A percentile compares a stretch with the other conserved stretches of the same genome.
Evolutionary conservation across 2,329 filamentous ascomycete genomes (phyloP).

Genomic region (Epichloe baconii): DNA sequence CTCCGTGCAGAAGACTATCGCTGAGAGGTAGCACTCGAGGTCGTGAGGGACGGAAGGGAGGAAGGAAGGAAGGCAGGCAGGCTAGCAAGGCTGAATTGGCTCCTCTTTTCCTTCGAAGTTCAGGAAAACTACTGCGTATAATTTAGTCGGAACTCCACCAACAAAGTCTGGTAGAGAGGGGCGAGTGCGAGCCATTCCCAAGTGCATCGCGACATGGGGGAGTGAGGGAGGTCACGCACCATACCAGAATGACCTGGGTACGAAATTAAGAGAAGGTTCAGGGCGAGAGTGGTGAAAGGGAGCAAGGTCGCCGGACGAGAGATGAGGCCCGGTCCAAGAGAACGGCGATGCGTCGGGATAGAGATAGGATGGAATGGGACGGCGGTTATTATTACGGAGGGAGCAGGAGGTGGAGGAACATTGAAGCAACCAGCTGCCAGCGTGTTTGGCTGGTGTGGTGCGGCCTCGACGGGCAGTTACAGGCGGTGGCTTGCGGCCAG

Average conservation of each 20-base stretch:
- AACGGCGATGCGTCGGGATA: background rate
- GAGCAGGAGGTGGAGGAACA: background rate
- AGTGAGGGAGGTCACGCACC: background rate
- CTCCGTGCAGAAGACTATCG: background rate
- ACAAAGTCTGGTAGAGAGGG: background rate
- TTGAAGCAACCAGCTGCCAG: too few relatives aligned
- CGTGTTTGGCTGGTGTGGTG: too few relatives aligned
- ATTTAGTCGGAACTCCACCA: background rate
- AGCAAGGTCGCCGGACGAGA: background rate
- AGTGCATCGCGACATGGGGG: background rate
- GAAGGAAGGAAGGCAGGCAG: background rate
- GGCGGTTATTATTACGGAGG: background rate
- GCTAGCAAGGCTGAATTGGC: background rate
- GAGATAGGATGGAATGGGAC: background rate
- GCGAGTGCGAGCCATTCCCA: background rate
- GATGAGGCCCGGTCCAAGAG: background rate
- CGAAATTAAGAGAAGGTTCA: background rate
- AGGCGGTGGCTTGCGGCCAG: too few relatives aligned
- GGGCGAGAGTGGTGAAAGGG: background rate
- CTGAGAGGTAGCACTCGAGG: background rate
- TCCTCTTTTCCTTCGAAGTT: background rate
- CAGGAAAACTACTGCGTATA: background rate
- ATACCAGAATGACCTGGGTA: background rate
- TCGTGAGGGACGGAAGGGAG: background rate
- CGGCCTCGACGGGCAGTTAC: too few relatives aligned